Evolutionary conservation across 306 rosid species (phyloP).

Genomic region (Cucurbita moschata): DNA sequence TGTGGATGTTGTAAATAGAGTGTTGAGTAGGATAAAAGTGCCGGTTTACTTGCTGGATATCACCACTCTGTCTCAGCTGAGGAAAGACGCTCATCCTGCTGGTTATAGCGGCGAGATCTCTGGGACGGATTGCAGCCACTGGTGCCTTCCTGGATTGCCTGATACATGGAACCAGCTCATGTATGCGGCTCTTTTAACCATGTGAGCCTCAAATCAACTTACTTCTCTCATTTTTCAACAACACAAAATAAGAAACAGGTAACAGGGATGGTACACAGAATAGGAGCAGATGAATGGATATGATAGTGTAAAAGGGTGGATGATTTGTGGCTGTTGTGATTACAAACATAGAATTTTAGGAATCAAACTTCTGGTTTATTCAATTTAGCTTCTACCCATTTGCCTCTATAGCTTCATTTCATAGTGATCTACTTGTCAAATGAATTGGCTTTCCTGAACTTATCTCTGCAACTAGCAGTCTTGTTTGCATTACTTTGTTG

Average conservation of each 20-base stretch:
- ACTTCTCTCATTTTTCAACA: not conserved
- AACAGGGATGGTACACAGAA: not conserved
- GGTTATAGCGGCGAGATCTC: slow-evolving; percentile 39
- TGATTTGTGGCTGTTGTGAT: too few species aligned
- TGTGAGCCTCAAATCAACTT: slow-evolving; percentile 4
- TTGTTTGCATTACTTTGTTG: not conserved
- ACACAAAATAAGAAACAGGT: not conserved
- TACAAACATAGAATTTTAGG: not conserved
- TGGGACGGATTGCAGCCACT: slow-evolving; percentile 89
- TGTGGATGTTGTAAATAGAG: slow-evolving; percentile 35
- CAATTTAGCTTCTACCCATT: not conserved
- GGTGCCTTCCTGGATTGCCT: slow-evolving; percentile 96
- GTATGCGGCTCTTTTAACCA: slow-evolving; percentile 43
- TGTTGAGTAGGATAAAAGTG: slow-evolving; percentile 39
- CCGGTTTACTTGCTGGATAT: slow-evolving; percentile 74
- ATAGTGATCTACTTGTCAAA: not conserved
- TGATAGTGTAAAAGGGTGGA: too few species aligned
- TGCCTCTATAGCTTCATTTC: not conserved
- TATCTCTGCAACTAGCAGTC: too few species aligned
- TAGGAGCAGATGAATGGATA: not conserved
- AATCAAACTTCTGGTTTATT: slow-evolving; percentile 6
- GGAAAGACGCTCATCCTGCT: slow-evolving; percentile 92
- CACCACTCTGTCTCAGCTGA: slow-evolving; percentile 66
- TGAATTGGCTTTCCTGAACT: not conserved
- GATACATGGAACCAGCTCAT: slow-evolving; percentile 95